A percentile compares a stretch with the other conserved stretches of the same genome.
These are phyloP conservation scores for Acacia confusa DNA, from an alignment of 306 rosid species.

Conservation along the genomic window DNA sequence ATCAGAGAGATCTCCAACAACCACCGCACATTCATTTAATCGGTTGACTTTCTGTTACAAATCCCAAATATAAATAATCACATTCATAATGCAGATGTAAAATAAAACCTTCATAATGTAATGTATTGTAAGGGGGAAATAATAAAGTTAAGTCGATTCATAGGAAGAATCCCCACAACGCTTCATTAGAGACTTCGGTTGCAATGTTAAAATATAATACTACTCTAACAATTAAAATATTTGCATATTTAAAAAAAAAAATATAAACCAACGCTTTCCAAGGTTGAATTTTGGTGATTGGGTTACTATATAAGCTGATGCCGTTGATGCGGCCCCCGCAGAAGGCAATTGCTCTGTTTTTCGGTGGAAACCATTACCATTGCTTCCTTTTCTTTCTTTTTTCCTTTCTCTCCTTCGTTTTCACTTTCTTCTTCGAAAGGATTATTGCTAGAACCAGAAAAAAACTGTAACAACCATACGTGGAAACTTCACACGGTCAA, in stretches of 20 bases:
- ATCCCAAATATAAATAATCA: neutral
- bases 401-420: no score
- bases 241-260: neutral
- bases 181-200: neutral
- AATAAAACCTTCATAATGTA: neutral
- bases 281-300: neutral
- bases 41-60: neutral
- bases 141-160: neutral
- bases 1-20: neutral
- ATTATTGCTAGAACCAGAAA: neutral
- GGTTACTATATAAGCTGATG: conserved; percentile 3
- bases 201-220: neutral
- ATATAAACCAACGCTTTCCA: neutral
- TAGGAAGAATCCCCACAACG: neutral
- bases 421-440: neutral
- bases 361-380: neutral
- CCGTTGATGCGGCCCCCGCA: neutral
- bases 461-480: neutral
- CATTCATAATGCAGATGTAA: conserved; percentile 3
- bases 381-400: neutral
- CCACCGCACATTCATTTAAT: neutral
- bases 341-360: neutral
- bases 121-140: neutral
- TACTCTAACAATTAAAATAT: neutral
- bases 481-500: neutral